These are phyloP conservation scores for Colletotrichum sp. DNA, from an alignment of 2,329 filamentous ascomycete species.

Conservation along the genomic window DNA sequence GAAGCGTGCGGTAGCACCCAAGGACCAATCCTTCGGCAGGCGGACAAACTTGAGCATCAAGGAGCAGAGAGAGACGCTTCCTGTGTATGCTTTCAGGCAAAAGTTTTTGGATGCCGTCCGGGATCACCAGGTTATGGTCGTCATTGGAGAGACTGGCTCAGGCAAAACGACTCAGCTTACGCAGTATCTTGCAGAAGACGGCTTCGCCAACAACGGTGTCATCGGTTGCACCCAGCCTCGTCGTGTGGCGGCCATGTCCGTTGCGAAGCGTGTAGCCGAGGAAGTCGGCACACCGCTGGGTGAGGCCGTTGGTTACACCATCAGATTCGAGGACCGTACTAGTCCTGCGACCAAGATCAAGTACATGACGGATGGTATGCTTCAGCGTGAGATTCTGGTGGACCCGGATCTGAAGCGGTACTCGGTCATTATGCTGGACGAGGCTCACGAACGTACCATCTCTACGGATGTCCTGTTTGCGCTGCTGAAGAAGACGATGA, in stretches of 20 bases:
- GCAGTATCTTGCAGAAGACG: conserved; percentile 92
- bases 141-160: conserved; percentile 96
- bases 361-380: conserved; percentile 99
- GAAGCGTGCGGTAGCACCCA: conserved; percentile 83
- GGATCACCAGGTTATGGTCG: conserved; percentile 90
- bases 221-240: conserved; percentile 97
- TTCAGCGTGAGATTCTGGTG: conserved; percentile 91
- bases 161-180: conserved; percentile 98
- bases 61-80: conserved; percentile 87
- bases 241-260: conserved; percentile 96
- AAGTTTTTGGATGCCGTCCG: conserved; percentile 87
- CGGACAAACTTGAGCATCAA: conserved; percentile 93
- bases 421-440: conserved; percentile 97
- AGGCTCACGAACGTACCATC: conserved; percentile 97
- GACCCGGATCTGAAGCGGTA: conserved; percentile 90
- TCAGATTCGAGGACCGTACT: conserved; percentile 96
- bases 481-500: conserved; percentile 90
- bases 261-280: conserved; percentile 94
- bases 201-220: conserved; percentile 85
- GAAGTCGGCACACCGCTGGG: conserved; percentile 93
- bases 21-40: conserved; percentile 82
- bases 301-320: conserved; percentile 94
- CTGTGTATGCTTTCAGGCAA: conserved; percentile 86
- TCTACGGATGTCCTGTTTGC: conserved; percentile 95
- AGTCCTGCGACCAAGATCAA: conserved; percentile 91